Base-by-base conservation (phyloP, 345 rosid genomes). In the Pugionium dolabratum region DNA sequence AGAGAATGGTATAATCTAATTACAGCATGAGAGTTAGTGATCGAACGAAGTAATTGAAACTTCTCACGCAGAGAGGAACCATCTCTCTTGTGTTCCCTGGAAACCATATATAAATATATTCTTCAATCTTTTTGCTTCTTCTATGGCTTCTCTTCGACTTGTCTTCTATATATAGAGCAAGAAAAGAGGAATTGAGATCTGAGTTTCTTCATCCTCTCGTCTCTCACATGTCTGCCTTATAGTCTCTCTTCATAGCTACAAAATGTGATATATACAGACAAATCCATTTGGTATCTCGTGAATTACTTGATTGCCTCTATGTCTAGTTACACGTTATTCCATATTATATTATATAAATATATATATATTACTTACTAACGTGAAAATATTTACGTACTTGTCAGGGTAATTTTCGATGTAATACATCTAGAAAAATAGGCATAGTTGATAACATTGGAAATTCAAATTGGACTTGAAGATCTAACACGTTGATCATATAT, bases 1-100 rank as follows among this genome's bases (percentile, higher is more conserved):
- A 34, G 36, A 76, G 64, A 67, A n/a, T 34, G 60, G 18, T n/a
- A n/a, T 62, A 64, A 33, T 30, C 4, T 34, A 49, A 68, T 79
- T 84, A 84, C 88, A 77, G 85, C 78, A 28, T 70, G 76, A 65
- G 88, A 84, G 54, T 84, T 72, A 52, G 83, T 81, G 62, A 84
- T 65, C 34, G 86, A 79, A 45, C 84, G 83, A 82, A 84, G 88
- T 68, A 73, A 73, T 55, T 78, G 82, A 44, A 78, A 69, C 77
- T 78, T 74, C 68, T 74, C 77, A 77, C 59, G 76, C 42, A 82
- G 72, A 67, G 79, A 79, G 34, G 76, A 72, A 37, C 59, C n/a
- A n/a, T n/a, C 75, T 70, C 57, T 72, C 76, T 76, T 79, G 9
- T 78, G 56, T 80, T 80, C 76, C 52, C 71, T 77, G 26, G 78